Evolutionary conservation across 78 protist species (phyloP).

Genomic region (Paratrimastix pyriformis): DNA sequence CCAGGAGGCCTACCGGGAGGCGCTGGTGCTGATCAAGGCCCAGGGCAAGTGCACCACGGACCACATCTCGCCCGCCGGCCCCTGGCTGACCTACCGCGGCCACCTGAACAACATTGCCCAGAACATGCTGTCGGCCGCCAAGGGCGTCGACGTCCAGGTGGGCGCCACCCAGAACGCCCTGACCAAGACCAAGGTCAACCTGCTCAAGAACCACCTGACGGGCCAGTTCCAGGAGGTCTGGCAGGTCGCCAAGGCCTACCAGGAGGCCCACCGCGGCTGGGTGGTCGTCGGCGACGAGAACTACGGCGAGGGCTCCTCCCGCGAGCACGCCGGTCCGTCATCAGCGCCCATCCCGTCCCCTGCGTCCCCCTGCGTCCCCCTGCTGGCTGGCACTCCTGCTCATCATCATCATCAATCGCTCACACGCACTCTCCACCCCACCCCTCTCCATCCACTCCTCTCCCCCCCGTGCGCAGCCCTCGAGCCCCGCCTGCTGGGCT

Average conservation of each 20-base stretch:
- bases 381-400: too few relatives aligned
- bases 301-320: conserved; percentile 84
- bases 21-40: conserved; percentile 72
- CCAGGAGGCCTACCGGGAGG: conserved; percentile 58
- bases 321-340: conserved; percentile 97
- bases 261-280: conserved; percentile 67
- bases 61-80: conserved; percentile 90
- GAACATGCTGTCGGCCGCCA: conserved; percentile 83
- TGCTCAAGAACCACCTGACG: conserved; percentile 66
- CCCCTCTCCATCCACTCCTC: too few relatives aligned
- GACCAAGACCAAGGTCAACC: conserved; percentile 74
- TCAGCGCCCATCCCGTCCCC: too few relatives aligned
- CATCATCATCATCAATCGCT: too few relatives aligned
- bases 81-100: conserved; percentile 91
- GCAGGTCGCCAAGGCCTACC: conserved; percentile 72
- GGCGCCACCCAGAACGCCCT: too few relatives aligned
- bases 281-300: conserved; percentile 85
- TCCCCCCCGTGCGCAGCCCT: too few relatives aligned
- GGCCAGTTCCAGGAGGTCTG: conserved; percentile 51
- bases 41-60: conserved; percentile 93
- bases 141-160: conserved; percentile 63
- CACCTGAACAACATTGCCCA: conserved; percentile 88
- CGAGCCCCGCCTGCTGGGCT: conserved; percentile 83
- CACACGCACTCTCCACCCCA: too few relatives aligned
- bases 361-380: too few relatives aligned